These are phyloP conservation scores for Panicum miliaceum DNA, from an alignment of 176 grass and related monocot genomes.

Conservation along the genomic window DNA sequence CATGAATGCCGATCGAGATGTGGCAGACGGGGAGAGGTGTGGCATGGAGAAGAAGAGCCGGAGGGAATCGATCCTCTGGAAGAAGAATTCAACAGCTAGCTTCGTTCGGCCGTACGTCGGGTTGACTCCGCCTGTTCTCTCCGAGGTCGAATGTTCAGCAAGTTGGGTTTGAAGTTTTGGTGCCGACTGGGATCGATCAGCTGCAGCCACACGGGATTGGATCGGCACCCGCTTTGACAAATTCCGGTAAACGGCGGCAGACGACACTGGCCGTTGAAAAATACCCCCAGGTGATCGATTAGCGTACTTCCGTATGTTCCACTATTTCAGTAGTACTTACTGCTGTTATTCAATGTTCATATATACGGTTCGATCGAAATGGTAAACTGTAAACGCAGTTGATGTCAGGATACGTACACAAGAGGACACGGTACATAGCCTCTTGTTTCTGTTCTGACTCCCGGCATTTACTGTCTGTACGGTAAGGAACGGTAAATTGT, in stretches of 20 bases:
- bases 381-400: not conserved
- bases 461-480: no score
- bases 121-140: slow-evolving; percentile 15
- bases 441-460: not conserved
- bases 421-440: not conserved
- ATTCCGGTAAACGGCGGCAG: not conserved
- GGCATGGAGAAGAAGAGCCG: not conserved
- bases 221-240: slow-evolving; percentile 9
- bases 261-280: not conserved
- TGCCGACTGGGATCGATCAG: not conserved
- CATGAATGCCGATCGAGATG: not conserved
- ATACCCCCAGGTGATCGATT: not conserved
- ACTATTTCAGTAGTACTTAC: not conserved
- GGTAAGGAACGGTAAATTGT: not conserved
- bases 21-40: not conserved
- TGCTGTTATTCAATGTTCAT: not conserved
- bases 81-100: not conserved
- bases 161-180: slow-evolving; percentile 19
- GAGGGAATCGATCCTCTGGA: not conserved
- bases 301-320: not conserved
- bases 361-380: not conserved
- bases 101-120: slow-evolving; percentile 21
- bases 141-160: slow-evolving; percentile 18
- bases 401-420: not conserved
- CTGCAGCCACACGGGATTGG: not conserved